These are phyloP conservation scores for Melastoma malabathricum DNA, from an alignment of 345 rosid genomes.

Conservation along the genomic window DNA sequence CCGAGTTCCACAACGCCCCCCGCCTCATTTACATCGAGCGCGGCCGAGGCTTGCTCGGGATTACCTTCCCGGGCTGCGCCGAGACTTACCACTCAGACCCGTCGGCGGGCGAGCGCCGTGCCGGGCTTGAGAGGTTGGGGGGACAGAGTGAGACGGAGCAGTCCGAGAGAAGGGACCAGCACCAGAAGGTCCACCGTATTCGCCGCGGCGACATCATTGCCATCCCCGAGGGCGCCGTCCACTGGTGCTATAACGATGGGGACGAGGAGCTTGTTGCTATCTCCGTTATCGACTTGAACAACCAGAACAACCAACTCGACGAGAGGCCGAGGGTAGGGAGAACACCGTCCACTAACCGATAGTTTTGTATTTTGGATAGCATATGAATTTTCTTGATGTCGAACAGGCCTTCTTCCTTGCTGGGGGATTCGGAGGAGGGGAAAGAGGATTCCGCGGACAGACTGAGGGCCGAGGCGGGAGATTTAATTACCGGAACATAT, in stretches of 20 bases:
- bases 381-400: background rate
- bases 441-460: background rate
- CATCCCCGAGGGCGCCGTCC: conserved; percentile 16
- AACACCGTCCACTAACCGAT: conserved; percentile 2
- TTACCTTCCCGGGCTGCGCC: conserved; percentile 20
- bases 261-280: conserved; percentile 17
- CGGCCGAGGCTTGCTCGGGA: conserved; percentile 16
- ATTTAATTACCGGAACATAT: conserved; percentile 11
- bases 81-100: conserved; percentile 15
- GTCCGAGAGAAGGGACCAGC: conserved; percentile 13
- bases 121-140: background rate
- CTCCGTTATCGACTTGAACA: conserved; percentile 14
- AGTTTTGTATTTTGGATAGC: background rate
- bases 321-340: conserved; percentile 6
- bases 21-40: conserved; percentile 13
- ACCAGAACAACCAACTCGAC: conserved; percentile 23
- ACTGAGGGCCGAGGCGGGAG: background rate
- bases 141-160: conserved; percentile 1
- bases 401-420: conserved; percentile 18
- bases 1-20: conserved; percentile 17
- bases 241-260: conserved; percentile 28
- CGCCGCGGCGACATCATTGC: conserved; percentile 23
- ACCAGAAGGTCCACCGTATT: conserved; percentile 22
- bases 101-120: background rate
- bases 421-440: conserved; percentile 8